These are phyloP conservation scores for Fusarium multiceps DNA, from an alignment of 2,329 filamentous ascomycete species.

Conservation along the genomic window DNA sequence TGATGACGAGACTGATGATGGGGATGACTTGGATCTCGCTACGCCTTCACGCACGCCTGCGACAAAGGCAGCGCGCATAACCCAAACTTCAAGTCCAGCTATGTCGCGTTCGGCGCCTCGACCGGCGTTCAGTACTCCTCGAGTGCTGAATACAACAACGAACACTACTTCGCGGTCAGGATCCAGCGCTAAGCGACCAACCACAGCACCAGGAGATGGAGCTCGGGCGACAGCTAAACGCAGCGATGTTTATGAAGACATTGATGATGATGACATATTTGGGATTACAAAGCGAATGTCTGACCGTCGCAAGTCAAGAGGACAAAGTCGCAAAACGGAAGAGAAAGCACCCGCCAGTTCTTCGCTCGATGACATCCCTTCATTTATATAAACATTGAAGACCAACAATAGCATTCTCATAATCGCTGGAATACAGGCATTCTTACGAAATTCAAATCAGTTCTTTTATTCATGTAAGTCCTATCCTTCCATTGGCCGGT, in stretches of 20 bases:
- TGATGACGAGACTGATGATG: slow-evolving; percentile 34
- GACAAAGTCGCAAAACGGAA: slow-evolving; percentile 41
- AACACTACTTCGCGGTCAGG: slow-evolving; percentile 11
- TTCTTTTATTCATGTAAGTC: slow-evolving; percentile 41
- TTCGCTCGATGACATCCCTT: slow-evolving; percentile 51
- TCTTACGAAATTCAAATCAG: slow-evolving; percentile 26
- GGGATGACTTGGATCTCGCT: slow-evolving; percentile 22
- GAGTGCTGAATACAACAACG: slow-evolving; percentile 8
- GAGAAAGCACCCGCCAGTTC: slow-evolving; percentile 25
- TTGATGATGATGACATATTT: slow-evolving; percentile 52
- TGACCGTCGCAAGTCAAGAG: slow-evolving; percentile 48
- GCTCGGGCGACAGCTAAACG: background rate
- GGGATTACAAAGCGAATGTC: slow-evolving; percentile 49
- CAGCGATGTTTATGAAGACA: slow-evolving; percentile 24
- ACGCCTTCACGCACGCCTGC: slow-evolving; percentile 30
- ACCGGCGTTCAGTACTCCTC: slow-evolving; percentile 28
- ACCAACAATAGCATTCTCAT: background rate
- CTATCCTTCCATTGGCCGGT: slow-evolving; percentile 52
- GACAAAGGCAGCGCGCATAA: slow-evolving; percentile 13
- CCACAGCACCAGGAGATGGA: slow-evolving; percentile 12
- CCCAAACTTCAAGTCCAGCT: slow-evolving; percentile 16
- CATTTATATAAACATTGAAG: slow-evolving; percentile 48
- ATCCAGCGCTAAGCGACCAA: slow-evolving; percentile 1
- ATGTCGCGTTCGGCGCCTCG: slow-evolving; percentile 22
- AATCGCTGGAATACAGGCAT: background rate